Percentiles rank a stretch among this genome's conserved stretches.
These are phyloP conservation scores for Globisporangium mamillatum DNA, from an alignment of 352 stramenopile genomes.

Conservation along the genomic window DNA sequence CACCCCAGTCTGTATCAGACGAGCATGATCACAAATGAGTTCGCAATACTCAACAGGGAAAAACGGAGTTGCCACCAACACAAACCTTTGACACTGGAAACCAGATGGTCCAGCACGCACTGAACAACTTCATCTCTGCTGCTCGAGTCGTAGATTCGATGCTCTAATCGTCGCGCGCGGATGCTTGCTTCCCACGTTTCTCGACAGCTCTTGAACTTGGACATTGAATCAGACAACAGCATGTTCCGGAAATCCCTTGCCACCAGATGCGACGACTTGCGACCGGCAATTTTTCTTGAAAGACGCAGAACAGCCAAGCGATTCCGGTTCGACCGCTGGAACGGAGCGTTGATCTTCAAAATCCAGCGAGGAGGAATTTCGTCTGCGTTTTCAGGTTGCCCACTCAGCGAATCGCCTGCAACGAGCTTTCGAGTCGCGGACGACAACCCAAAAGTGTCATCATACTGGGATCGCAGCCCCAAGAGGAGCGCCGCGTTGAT, in stretches of 20 bases:
- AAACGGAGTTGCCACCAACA: neutral
- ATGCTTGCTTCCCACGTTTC: constrained; percentile 44
- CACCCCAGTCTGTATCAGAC: constrained; percentile 46
- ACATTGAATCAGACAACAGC: constrained; percentile 25
- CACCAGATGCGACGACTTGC: constrained; percentile 44
- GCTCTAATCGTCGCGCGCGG: constrained; percentile 22
- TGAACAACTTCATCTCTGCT: constrained; percentile 42
- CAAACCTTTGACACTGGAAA: constrained; percentile 56
- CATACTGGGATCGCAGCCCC: constrained; percentile 48
- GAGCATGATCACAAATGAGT: neutral
- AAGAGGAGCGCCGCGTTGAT: constrained; percentile 56
- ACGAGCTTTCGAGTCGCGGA: constrained; percentile 27
- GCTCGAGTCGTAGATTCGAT: constrained; percentile 26
- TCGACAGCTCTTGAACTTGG: constrained; percentile 48
- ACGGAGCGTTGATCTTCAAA: constrained; percentile 47
- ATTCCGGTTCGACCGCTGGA: constrained; percentile 58
- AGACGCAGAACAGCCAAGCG: constrained; percentile 40
- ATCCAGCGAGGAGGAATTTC: constrained; percentile 53
- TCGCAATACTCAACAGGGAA: neutral
- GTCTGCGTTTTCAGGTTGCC: neutral
- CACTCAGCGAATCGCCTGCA: neutral
- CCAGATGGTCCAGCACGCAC: constrained; percentile 49
- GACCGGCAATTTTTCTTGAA: constrained; percentile 28
- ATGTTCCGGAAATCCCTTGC: constrained; percentile 43
- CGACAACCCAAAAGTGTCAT: constrained; percentile 64